Evolutionary conservation across 2,329 filamentous ascomycete species (phyloP), one percentile per base, ranked within the genome.

Genomic region (Arachnomyces sp.): DNA sequence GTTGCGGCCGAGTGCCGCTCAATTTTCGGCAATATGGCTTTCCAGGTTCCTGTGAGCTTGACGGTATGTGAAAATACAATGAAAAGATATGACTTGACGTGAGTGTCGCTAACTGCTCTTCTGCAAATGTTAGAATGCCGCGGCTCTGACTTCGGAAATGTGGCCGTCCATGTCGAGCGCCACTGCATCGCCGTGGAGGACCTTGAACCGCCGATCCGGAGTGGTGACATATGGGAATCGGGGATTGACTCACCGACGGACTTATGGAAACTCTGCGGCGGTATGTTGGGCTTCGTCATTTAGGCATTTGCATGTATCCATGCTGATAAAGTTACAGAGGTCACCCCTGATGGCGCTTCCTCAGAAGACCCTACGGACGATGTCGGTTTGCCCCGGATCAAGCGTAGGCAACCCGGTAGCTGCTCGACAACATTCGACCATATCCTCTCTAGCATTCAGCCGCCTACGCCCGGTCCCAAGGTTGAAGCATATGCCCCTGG

Each of bases 11-110:
- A 54, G 61, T 44, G 61, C 62, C 61, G 61, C 59, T 52, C 38
- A 50, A 44, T 36, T 51, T 50, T 49, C 48, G 55, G 56, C 52
- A 53, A 66, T 44, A 75, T 74, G 73, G 71, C 71, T 55, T 71
- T 73, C 52, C 69, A 71, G 56, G 60, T 66, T 51, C 63, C 70
- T 48, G 57, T 68, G 50, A 62, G 62, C 46, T 54, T 68, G 46
- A 68, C 68, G 52, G 71, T 74, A 56, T 52, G 69, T 31, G 47
- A 17, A 32, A 31, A 11, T 6, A 3, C 15, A 16, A 12, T 34
- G 11, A 34, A 28, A 21, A 30, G 25, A 18, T 36, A 7, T n/a
- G 25, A 3, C 14, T 25, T 25, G 5, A 25, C 21, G 9, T 25
- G 21, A 9, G 9, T 5, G 21, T 25, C 21, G 9, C 21, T 25